Evolutionary conservation across 495 filamentous ascomycete species (phyloP).

Genomic region (Aspergillus hancockii): DNA sequence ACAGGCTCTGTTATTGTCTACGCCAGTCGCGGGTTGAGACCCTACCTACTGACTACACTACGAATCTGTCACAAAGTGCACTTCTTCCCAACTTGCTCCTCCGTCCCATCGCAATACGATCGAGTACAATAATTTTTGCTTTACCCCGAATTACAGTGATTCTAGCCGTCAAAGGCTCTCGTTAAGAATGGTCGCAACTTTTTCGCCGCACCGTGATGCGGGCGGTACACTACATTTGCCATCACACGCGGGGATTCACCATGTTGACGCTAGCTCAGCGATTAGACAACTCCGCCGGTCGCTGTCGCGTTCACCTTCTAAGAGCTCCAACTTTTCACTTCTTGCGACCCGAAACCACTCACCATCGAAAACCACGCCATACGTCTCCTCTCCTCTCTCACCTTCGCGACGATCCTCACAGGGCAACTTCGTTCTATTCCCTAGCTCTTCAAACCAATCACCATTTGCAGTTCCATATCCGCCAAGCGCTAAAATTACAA

Average conservation of each 20-base stretch:
- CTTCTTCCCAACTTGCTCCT: slow-evolving; percentile 2
- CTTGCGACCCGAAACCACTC: slow-evolving; percentile 57
- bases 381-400: slow-evolving; percentile 53
- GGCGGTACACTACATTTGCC: slow-evolving; percentile 80
- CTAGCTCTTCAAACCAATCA: slow-evolving; percentile 47
- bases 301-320: slow-evolving; percentile 84
- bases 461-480: slow-evolving; percentile 56
- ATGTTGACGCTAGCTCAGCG: slow-evolving; percentile 74
- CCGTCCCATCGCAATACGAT: slow-evolving; percentile 3
- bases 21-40: slow-evolving; percentile 11
- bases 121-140: slow-evolving; percentile 6
- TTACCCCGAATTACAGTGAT: background rate
- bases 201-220: slow-evolving; percentile 59
- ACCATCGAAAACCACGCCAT: slow-evolving; percentile 47
- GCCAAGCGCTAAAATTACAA: slow-evolving; percentile 49
- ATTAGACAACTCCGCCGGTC: slow-evolving; percentile 80
- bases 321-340: slow-evolving; percentile 65
- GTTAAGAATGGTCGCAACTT: slow-evolving; percentile 51
- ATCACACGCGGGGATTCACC: slow-evolving; percentile 78
- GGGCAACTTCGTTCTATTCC: slow-evolving; percentile 50
- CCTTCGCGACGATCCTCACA: slow-evolving; percentile 48
- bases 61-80: background rate
- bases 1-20: slow-evolving; percentile 20
- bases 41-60: background rate
- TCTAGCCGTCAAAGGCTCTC: background rate